Evolutionary conservation across 768 basidiomycete species (phyloP).

Genomic region (Leucocoprinus birnbaumii): DNA sequence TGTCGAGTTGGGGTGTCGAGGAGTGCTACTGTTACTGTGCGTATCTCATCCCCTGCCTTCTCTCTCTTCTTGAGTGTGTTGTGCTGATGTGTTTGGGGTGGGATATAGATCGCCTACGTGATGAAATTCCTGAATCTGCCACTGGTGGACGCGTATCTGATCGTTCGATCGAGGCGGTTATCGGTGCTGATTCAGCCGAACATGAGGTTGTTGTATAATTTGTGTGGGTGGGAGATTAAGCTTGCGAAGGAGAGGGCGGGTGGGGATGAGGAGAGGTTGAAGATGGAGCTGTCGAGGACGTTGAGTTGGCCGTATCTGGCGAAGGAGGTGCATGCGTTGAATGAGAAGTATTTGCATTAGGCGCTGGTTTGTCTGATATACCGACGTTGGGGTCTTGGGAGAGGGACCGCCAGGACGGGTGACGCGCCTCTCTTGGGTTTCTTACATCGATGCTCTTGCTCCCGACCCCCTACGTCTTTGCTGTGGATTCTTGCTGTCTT

Average conservation of each 20-base stretch:
- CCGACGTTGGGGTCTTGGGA: not conserved
- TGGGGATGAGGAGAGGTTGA: slow-evolving; percentile 45
- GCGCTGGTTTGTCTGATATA: not conserved
- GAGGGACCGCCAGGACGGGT: too few relatives aligned
- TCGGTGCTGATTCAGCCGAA: slow-evolving; percentile 95
- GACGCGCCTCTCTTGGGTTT: too few relatives aligned
- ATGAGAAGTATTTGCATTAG: slow-evolving; percentile 73
- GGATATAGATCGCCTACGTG: slow-evolving; percentile 92
- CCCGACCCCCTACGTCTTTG: too few relatives aligned
- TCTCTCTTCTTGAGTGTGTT: not conserved
- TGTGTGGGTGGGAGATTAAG: slow-evolving; percentile 92
- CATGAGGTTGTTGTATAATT: slow-evolving; percentile 91
- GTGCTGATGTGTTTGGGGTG: not conserved
- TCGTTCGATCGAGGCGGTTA: slow-evolving; percentile 86
- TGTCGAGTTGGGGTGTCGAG: slow-evolving; percentile 99
- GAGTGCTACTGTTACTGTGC: slow-evolving; percentile 87
- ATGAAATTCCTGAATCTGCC: slow-evolving; percentile 88
- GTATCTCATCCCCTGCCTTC: slow-evolving; percentile 24
- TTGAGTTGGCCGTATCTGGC: slow-evolving; percentile 85
- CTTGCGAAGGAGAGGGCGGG: slow-evolving; percentile 76
- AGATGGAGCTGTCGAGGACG: slow-evolving; percentile 60
- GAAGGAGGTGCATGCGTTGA: slow-evolving; percentile 80
- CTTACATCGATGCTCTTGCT: too few relatives aligned
- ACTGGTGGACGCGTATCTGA: slow-evolving; percentile 90
- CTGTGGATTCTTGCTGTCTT: too few relatives aligned